Evolutionary conservation across 2,329 filamentous ascomycete species (phyloP), one percentile per base, ranked within the genome.

Genomic region (Claviceps paspali): DNA sequence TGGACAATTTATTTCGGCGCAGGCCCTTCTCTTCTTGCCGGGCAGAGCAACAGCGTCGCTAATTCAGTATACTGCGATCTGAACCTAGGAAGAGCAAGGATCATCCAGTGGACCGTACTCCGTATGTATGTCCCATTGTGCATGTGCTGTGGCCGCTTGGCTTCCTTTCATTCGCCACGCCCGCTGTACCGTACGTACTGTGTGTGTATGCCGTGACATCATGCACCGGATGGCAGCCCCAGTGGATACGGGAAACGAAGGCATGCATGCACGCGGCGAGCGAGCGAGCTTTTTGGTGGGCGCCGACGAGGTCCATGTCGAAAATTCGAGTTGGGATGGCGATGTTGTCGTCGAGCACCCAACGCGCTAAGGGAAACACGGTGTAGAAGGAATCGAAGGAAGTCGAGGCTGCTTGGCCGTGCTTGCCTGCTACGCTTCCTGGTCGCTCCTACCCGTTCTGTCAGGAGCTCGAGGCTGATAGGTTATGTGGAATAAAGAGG

Each of bases 121-220:
- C 23, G 9, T 33, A 6, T 14, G 12, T 19, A 14, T 4, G n/a
- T n/a, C n/a, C n/a, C 21, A 22, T 22, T 22, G 8, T 22, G 21
- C 8, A 22, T 8, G 8, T 22, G 18, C 22, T 35, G n/a, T 36
- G 23, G 33, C 33, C 12, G 30, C 18, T 14, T 33, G 19, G 30
- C 12, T 36, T 28, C 23, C 26, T 28, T 6, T 32, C 23, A 18
- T 32, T 15, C 21, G 30, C n/a, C n/a, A n/a, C n/a, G n/a, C n/a
- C n/a, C n/a, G n/a, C n/a, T n/a, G n/a, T n/a, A n/a, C n/a, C n/a
- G n/a, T n/a, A n/a, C n/a, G n/a, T n/a, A n/a, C n/a, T n/a, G n/a
- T n/a, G n/a, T n/a, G n/a, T 28, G 29, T 45, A 51, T 53, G 42
- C 33, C 41, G 54, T 56, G 52, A 56, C 55, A 54, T 55, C 53